Percentiles rank a stretch among this genome's conserved stretches.
Evolutionary conservation across 257 asterid species (phyloP).

Genomic region (Prunella vulgaris): DNA sequence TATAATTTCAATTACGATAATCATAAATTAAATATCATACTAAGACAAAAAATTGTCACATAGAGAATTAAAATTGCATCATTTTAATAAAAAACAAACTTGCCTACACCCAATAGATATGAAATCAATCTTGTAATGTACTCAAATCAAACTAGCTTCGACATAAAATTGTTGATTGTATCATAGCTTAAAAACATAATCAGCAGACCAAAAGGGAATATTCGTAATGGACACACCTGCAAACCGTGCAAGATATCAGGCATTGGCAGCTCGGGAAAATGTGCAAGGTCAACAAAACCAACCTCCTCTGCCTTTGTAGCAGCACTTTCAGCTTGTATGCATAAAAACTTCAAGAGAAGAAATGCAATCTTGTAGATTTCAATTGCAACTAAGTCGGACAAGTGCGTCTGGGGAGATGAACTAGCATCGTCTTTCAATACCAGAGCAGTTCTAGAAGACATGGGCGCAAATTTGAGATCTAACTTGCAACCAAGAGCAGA

Average conservation of each 20-base stretch:
- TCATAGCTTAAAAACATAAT: background rate
- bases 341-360: slow-evolving; percentile 72
- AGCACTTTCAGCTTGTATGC: slow-evolving; percentile 78
- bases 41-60: background rate
- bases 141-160: background rate
- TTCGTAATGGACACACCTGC: slow-evolving; percentile 47
- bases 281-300: slow-evolving; percentile 80
- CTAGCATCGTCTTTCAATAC: slow-evolving; percentile 25
- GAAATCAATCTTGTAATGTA: background rate
- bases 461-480: slow-evolving; percentile 38
- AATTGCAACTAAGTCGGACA: slow-evolving; percentile 68
- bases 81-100: background rate
- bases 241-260: slow-evolving; percentile 91
- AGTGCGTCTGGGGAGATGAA: slow-evolving; percentile 41
- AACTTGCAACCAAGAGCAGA: slow-evolving; percentile 71
- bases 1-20: too few relatives aligned
- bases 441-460: slow-evolving; percentile 29
- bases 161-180: too few relatives aligned
- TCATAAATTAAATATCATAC: too few relatives aligned
- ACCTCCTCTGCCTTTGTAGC: slow-evolving; percentile 81
- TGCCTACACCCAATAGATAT: background rate
- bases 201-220: background rate
- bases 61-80: background rate
- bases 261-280: slow-evolving; percentile 94
- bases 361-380: slow-evolving; percentile 69